Evolutionary conservation across 169 alveolate species (phyloP), one percentile per base, ranked within the genome.

Genomic region (Cryptosporidium viatorum): DNA sequence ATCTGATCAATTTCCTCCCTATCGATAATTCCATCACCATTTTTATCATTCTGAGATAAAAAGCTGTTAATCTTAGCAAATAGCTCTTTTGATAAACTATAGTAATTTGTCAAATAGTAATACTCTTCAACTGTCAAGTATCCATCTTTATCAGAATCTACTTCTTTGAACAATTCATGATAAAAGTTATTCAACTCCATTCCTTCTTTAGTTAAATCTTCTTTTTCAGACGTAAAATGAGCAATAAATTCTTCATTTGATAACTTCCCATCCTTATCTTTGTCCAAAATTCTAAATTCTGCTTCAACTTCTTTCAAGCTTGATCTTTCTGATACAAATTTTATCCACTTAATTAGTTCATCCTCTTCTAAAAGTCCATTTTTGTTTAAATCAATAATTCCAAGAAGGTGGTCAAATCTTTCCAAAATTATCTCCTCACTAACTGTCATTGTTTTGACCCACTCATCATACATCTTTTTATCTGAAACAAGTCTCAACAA

Each of bases 1-100:
- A 80, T 43, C 23, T 59, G 55, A 3, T 48, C 29, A 23, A 80
- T n/a, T 41, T 80, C 89, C 6, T 80, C 89, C 7, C 37, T 55
- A 23, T 80, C 89, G 1, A 80, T 62, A 18, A 60, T 18, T 37
- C 89, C 89, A 50, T 80, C 75, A n/a, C 75, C 80, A 21, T 80
- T 80, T 37, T 21, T 80, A 39, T 80, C 89, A 65, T 59, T 80
- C 26, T 65, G 73, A 18, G 29, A 7, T 7, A 80, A 62, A 43
- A 80, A 80, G 55, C 73, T 62, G 29, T 80, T 59, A 0, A 80
- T 62, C 51, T 65, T 80, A 14, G 12, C 62, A 48, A 41, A 80
- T 23, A 80, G 52, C 37, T 80, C 89, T 9, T 41, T 35, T 26
- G 89, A 80, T 26, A 80, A 48, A 21, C 69, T 80, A 29, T 80